Evolutionary conservation across 2,329 filamentous ascomycete species (phyloP).

Genomic region (Diaporthe eres): DNA sequence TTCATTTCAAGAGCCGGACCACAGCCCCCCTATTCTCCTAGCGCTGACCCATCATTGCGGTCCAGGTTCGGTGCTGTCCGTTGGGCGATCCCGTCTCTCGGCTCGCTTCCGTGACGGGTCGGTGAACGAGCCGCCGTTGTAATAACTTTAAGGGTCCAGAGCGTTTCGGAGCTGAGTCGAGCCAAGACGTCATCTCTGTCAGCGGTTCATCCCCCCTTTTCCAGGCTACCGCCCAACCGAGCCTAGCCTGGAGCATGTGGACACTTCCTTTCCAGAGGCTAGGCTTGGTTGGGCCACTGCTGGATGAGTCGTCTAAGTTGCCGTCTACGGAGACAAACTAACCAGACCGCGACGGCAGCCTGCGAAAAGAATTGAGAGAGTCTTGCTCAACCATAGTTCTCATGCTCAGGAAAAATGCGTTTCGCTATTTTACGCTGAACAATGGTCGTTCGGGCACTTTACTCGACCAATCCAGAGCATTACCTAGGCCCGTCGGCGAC

Average conservation of each 20-base stretch:
- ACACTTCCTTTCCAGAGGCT: background rate
- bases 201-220: conserved; percentile 1
- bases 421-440: background rate
- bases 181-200: conserved; percentile 13
- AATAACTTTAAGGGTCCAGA: conserved; percentile 11
- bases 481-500: background rate
- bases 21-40: conserved; percentile 19
- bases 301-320: background rate
- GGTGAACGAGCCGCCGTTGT: conserved; percentile 5
- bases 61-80: conserved; percentile 13
- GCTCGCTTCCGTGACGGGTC: conserved; percentile 18
- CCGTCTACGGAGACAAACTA: background rate
- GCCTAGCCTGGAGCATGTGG: background rate
- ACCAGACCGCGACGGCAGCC: background rate
- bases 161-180: conserved; percentile 33
- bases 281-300: background rate
- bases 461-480: background rate
- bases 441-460: background rate
- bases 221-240: background rate
- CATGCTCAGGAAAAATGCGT: too few species aligned
- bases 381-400: background rate
- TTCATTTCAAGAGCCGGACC: conserved; percentile 6
- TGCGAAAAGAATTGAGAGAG: background rate
- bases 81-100: conserved; percentile 1
- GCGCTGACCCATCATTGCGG: conserved; percentile 16